Evolutionary conservation across 305 asterid genomes (phyloP), one percentile per base, ranked within the genome.

Genomic region (Ajuga reptans): DNA sequence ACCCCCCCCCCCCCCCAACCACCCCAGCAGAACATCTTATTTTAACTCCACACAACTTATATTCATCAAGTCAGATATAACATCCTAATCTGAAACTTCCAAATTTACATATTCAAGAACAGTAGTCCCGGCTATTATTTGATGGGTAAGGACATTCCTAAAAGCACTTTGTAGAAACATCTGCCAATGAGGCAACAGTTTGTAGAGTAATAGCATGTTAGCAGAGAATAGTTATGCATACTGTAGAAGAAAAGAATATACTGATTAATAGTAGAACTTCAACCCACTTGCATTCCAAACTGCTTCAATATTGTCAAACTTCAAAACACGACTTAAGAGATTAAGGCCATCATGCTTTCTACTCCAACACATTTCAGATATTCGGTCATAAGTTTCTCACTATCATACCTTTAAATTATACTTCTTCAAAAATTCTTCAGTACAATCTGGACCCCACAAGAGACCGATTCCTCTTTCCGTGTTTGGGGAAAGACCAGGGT

Each of bases 391-490:
- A 11, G 16, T 56, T 16, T 33, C 46, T 53, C 33, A 15, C 58
- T 52, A 15, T 61, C 69, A 60, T 78, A 90, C 97, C 96, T 87
- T 90, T 15, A 90, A 66, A 68, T 82, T 81, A 72, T 41, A 87
- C 77, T 78, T 90, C 84, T 86, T 87, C 67, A 92, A 73, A 76
- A 92, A 92, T 15, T 90, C 94, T 74, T 90, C 97, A 46, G 98
- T 92, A 72, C 96, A 87, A 80, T 92, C 97, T 4, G 95, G 96
- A 69, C 96, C 97, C 91, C 91, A 92, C 82, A 92, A 67, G 63
- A 92, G 97, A 75, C 98, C 98, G 68, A 90, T 88, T 56, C 97
- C 98, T 75, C 97, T 83, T 81, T 90, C 97, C 21, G 75, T 83
- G 72, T 90, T 90, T 15, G 95, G 96, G 31, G 96, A 84, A 80